phyloP scores from a whole-genome alignment of 164 flowering plant genomes.

The Chimonanthus praecox region DNA sequence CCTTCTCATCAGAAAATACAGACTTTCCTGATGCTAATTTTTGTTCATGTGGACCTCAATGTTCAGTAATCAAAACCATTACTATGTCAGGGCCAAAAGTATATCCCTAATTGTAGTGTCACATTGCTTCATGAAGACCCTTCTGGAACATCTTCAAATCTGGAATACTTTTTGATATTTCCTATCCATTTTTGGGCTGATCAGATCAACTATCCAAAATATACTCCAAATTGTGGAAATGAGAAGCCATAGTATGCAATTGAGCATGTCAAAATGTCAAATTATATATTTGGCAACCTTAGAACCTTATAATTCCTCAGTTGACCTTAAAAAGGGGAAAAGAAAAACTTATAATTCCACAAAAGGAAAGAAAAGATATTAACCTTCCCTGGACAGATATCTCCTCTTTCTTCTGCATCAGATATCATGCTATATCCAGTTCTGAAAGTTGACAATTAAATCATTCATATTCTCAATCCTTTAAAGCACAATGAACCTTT shows the following conservation, averaged over 20 bases:
- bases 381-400: slow-evolving; percentile 71
- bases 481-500: not conserved
- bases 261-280: not conserved
- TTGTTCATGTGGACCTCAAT: not conserved
- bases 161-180: not conserved
- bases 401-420: slow-evolving; percentile 71
- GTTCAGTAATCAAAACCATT: not conserved
- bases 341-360: not conserved
- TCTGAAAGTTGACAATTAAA: slow-evolving; percentile 27
- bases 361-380: slow-evolving; percentile 5
- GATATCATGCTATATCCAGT: slow-evolving; percentile 68
- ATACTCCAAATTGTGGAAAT: not conserved
- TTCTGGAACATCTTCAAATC: not conserved
- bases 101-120: not conserved
- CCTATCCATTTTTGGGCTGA: not conserved
- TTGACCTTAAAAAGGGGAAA: not conserved
- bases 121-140: not conserved
- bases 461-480: not conserved
- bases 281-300: not conserved
- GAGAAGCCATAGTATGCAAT: not conserved
- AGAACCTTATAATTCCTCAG: too few species aligned
- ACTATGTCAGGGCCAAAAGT: not conserved
- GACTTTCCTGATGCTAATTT: not conserved
- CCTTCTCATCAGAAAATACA: not conserved
- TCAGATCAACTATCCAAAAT: not conserved